Conservation (phyloP, 169 alveolate genomes). For the Plasmodium coatneyi region DNA sequence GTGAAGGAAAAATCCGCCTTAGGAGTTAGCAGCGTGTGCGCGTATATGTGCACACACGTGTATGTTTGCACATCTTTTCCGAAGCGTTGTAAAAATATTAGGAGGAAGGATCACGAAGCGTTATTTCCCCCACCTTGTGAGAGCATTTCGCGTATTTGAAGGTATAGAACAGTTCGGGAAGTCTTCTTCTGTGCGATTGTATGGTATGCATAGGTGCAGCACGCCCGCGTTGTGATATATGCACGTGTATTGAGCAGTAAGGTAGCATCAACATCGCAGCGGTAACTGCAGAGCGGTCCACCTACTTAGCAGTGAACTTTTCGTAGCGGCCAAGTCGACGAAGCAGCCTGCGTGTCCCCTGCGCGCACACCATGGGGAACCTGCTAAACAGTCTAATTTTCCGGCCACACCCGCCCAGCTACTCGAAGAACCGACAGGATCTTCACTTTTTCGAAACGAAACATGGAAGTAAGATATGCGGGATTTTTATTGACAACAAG, state of each 20-base stretch:
- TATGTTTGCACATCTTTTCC: neutral
- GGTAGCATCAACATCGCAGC: too few species aligned
- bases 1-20: neutral
- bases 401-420: constrained; percentile 83
- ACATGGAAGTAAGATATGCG: constrained; percentile 81
- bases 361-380: constrained; percentile 80
- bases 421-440: constrained; percentile 75
- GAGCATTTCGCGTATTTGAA: neutral
- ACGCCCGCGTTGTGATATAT: neutral
- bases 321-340: neutral
- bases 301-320: too few species aligned
- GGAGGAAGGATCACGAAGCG: neutral
- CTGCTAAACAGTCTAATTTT: constrained; percentile 77
- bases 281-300: neutral
- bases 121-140: neutral
- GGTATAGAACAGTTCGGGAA: neutral
- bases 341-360: neutral
- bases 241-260: neutral
- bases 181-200: neutral
- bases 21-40: neutral
- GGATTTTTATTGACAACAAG: constrained; percentile 79
- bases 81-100: neutral
- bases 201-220: neutral
- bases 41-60: neutral
- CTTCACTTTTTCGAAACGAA: constrained; percentile 83